Conservation (phyloP, 1,284 basidiomycete species). For the Ceratobasidium sp. region DNA sequence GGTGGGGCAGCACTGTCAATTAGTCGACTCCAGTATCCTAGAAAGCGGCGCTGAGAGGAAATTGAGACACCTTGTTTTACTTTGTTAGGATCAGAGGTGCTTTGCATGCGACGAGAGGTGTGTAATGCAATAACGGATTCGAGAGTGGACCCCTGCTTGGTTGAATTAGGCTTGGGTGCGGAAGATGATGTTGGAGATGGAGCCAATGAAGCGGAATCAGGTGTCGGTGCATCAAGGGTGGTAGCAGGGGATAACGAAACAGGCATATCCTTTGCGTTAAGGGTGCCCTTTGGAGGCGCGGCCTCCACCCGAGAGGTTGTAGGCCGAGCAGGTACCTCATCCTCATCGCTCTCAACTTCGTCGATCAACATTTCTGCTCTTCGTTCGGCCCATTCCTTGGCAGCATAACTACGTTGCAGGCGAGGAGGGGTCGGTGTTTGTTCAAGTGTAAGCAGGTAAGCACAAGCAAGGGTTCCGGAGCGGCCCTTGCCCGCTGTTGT, state of each 20-base stretch:
- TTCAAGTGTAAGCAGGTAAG: slow-evolving; percentile 78
- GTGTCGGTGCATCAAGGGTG: slow-evolving; percentile 13
- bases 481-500: slow-evolving; percentile 80
- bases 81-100: slow-evolving; percentile 59
- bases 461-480: slow-evolving; percentile 84
- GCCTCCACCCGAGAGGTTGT: not conserved
- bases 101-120: slow-evolving; percentile 76
- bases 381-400: slow-evolving; percentile 64
- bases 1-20: slow-evolving; percentile 68
- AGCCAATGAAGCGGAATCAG: slow-evolving; percentile 5
- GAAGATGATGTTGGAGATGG: slow-evolving; percentile 17
- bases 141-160: slow-evolving; percentile 53
- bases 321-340: slow-evolving; percentile 26
- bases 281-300: slow-evolving; percentile 8
- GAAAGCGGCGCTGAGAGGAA: slow-evolving; percentile 78
- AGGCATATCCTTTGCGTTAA: slow-evolving; percentile 27
- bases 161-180: not conserved
- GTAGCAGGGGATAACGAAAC: slow-evolving; percentile 23
- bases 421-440: slow-evolving; percentile 64
- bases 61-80: slow-evolving; percentile 80
- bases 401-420: slow-evolving; percentile 64
- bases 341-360: slow-evolving; percentile 51
- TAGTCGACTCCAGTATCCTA: slow-evolving; percentile 79
- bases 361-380: slow-evolving; percentile 67
- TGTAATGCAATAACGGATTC: slow-evolving; percentile 74